phyloP scores from a whole-genome alignment of 768 basidiomycete species.

The Roridomyces roridus region DNA sequence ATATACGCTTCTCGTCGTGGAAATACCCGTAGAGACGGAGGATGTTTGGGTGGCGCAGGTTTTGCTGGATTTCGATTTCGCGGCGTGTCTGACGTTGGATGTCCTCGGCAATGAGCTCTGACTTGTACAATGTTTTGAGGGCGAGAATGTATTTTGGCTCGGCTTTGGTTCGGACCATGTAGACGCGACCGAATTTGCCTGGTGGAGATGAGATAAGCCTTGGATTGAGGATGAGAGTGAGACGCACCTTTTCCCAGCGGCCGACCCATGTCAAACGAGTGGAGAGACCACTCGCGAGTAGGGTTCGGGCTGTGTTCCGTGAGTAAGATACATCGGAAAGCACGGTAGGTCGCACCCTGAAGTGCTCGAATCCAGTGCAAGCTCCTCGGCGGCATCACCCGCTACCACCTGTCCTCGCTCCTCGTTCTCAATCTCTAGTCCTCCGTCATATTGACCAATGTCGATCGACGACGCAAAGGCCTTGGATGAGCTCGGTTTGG shows the following conservation, averaged over 20 bases:
- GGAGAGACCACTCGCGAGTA: conserved; percentile 85
- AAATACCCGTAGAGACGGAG: conserved; percentile 88
- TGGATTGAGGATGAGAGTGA: not conserved
- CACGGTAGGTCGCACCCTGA: conserved; percentile 53
- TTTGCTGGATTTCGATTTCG: conserved; percentile 98
- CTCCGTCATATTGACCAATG: conserved; percentile 93
- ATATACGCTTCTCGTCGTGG: conserved; percentile 83
- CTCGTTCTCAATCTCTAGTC: conserved; percentile 87
- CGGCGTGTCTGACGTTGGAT: conserved; percentile 97
- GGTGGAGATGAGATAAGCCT: too few species aligned
- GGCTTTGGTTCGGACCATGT: conserved; percentile 94
- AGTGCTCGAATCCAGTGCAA: conserved; percentile 86
- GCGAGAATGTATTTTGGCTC: conserved; percentile 93
- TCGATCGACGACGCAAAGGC: conserved; percentile 49
- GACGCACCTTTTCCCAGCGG: conserved; percentile 78
- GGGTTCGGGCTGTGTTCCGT: conserved; percentile 58
- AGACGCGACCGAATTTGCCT: conserved; percentile 98
- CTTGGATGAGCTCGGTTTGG: not conserved
- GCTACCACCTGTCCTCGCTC: conserved; percentile 73
- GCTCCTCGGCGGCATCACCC: conserved; percentile 78
- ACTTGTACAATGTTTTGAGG: conserved; percentile 96
- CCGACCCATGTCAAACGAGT: conserved; percentile 91
- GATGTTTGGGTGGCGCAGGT: conserved; percentile 94
- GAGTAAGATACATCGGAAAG: not conserved
- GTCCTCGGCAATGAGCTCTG: conserved; percentile 87